Percentiles rank a stretch among this genome's conserved stretches.
These are phyloP conservation scores for Mortierella sp. DNA, from an alignment of 371 early-diverging fungal species.

Conservation along the genomic window DNA sequence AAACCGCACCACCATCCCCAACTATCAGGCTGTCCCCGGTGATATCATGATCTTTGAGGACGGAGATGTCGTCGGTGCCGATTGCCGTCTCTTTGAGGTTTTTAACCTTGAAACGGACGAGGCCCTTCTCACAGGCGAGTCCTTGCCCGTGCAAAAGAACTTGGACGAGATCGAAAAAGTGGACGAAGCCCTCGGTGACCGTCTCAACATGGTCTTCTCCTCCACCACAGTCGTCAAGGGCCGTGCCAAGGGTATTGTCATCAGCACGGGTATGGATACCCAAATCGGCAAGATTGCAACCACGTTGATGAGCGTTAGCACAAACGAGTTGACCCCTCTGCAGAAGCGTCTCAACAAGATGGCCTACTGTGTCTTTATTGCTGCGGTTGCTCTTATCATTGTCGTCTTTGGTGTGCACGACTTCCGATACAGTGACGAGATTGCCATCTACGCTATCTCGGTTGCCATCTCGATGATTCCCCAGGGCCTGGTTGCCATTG, in stretches of 20 bases:
- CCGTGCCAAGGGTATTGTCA: conserved; percentile 69
- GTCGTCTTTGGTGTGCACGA: conserved; percentile 76
- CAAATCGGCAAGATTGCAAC: no score
- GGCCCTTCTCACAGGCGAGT: conserved; percentile 89
- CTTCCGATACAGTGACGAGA: conserved; percentile 63
- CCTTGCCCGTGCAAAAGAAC: conserved; percentile 76
- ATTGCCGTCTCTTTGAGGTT: conserved; percentile 83
- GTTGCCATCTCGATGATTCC: conserved; percentile 95
- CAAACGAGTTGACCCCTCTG: conserved; percentile 74
- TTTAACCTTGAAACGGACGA: conserved; percentile 89
- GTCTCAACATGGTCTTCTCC: conserved; percentile 67
- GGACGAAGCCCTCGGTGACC: conserved; percentile 68
- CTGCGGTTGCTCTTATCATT: conserved; percentile 77
- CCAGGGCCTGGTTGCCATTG: conserved; percentile 96
- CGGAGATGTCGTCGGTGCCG: conserved; percentile 91
- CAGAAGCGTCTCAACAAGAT: conserved; percentile 79
- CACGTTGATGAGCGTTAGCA: conserved; percentile 77
- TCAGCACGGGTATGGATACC: conserved; percentile 84
- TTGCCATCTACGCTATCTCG: conserved; percentile 80
- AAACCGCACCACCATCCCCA: conserved; percentile 67
- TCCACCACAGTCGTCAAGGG: no score
- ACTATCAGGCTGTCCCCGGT: conserved; percentile 84
- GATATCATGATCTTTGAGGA: conserved; percentile 87
- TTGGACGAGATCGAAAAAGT: conserved; percentile 52
- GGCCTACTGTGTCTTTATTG: conserved; percentile 74